These are phyloP conservation scores for Ascochyta clinopodiicola DNA, from an alignment of 2,329 filamentous ascomycete genomes.

Conservation along the genomic window DNA sequence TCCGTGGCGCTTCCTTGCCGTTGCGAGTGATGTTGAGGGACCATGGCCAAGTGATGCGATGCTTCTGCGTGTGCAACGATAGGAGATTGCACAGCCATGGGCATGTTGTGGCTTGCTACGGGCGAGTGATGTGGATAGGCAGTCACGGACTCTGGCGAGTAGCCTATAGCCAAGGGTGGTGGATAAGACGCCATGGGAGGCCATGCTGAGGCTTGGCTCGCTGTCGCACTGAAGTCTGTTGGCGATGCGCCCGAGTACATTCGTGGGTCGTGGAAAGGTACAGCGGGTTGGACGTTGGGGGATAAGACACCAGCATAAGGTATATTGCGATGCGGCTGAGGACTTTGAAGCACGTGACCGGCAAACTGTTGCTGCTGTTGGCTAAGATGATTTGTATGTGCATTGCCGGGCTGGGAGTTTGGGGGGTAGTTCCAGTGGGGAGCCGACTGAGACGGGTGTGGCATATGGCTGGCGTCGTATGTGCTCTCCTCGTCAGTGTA, in stretches of 20 bases:
- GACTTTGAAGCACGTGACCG: constrained; percentile 45
- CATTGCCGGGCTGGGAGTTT: constrained; percentile 34
- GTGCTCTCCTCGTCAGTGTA: constrained; percentile 23
- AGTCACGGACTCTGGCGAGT: constrained; percentile 34
- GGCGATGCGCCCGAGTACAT: constrained; percentile 37
- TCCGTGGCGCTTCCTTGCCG: constrained; percentile 29
- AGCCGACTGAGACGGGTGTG: constrained; percentile 23
- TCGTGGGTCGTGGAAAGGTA: constrained; percentile 40
- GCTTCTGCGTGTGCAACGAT: constrained; percentile 29
- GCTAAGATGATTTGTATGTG: constrained; percentile 35
- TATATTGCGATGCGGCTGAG: constrained; percentile 43
- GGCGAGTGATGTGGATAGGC: constrained; percentile 35
- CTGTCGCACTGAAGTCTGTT: constrained; percentile 24
- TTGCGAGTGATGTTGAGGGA: constrained; percentile 36
- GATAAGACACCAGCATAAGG: constrained; percentile 37
- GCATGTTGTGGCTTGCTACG: constrained; percentile 27
- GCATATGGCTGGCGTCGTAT: constrained; percentile 19
- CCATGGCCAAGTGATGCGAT: constrained; percentile 30
- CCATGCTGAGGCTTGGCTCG: constrained; percentile 30
- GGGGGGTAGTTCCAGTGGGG: constrained; percentile 32
- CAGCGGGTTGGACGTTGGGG: constrained; percentile 28
- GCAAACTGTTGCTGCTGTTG: constrained; percentile 41
- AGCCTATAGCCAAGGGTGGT: constrained; percentile 34
- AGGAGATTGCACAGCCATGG: constrained; percentile 33
- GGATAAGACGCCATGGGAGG: constrained; percentile 32